Base-by-base conservation (phyloP, 345 rosid species). In the Heritiera littoralis region DNA sequence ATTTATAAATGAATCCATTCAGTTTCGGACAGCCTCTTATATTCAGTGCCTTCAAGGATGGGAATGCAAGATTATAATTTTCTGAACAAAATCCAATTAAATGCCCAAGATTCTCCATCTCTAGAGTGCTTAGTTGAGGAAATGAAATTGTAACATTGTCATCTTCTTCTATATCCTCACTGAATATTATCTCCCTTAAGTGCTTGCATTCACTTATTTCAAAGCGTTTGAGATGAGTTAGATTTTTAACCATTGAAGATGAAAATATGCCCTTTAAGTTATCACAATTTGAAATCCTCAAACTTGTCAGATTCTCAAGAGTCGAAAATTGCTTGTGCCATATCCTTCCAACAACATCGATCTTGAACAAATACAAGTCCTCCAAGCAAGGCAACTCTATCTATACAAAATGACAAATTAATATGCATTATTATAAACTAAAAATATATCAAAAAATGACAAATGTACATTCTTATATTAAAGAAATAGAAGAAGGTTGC, bases 1-100 rank as follows among this genome's bases (percentile, higher is more conserved):
- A 60, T 18, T 41, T 23, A 1, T 69, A 64, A 15, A 81, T 12
- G 20, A 84, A 84, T 11, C 7, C 64, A 30, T 73, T 17, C 55
- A 81, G 2, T 12, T 72, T 40, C 5, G 66, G 56, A 13, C 84
- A 81, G 0, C 5, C 10, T 0, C 1, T 1, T 12, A 85, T 63
- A 14, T 0, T 0, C 46, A 84, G 2, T 11, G 0, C 1, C 6
- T 8, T 9, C 49, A 79, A 74, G 14, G 41, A 4, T 3, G 43
- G 28, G 28, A 23, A 23, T 23, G 28, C 28, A 23, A 23, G 28
- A 23, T 23, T 23, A 23, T 23, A 23, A 23, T 23, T 23, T 23
- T 23, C 28, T 23, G 28, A 23, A 23, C 28, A 23, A 23, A 23
- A 23, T 23, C 28, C 28, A 23, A 23, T 23, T 23, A 23, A 23